Evolutionary conservation across 2,329 filamentous ascomycete species (phyloP).

Genomic region (Monosporascus sp.): DNA sequence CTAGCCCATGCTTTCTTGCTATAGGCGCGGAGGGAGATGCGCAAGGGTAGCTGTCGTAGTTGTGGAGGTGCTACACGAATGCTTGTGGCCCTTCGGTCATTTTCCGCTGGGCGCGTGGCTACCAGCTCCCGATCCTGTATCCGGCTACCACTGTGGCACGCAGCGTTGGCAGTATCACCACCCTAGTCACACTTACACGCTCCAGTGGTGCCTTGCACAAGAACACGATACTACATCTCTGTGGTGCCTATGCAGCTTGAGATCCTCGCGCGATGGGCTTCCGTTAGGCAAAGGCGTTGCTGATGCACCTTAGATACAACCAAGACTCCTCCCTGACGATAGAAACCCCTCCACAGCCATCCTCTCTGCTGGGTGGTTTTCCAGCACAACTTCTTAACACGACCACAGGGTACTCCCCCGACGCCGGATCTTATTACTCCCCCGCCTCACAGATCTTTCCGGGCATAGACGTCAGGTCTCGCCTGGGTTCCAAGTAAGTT

Average conservation of each 20-base stretch:
- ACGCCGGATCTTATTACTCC: slow-evolving; percentile 44
- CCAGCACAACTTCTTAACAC: slow-evolving; percentile 42
- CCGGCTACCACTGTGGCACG: slow-evolving; percentile 37
- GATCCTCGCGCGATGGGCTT: slow-evolving; percentile 19
- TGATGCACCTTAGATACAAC: slow-evolving; percentile 43
- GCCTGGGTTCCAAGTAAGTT: slow-evolving; percentile 51
- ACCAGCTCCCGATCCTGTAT: slow-evolving; percentile 34
- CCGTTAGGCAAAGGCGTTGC: slow-evolving; percentile 24
- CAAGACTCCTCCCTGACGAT: slow-evolving; percentile 50
- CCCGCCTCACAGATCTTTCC: slow-evolving; percentile 39
- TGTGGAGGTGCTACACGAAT: slow-evolving; percentile 30
- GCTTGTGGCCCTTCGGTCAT: slow-evolving; percentile 27
- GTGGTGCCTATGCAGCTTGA: slow-evolving; percentile 27
- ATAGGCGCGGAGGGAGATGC: slow-evolving; percentile 19
- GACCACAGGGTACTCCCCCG: slow-evolving; percentile 43
- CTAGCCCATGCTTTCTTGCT: slow-evolving; percentile 10
- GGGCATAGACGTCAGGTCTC: slow-evolving; percentile 47
- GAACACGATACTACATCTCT: slow-evolving; percentile 29
- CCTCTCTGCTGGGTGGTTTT: slow-evolving; percentile 47
- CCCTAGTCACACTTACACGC: slow-evolving; percentile 24
- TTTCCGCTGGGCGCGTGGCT: slow-evolving; percentile 31
- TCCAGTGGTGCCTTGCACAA: slow-evolving; percentile 27
- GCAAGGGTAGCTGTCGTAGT: slow-evolving; percentile 32
- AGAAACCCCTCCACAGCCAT: slow-evolving; percentile 45
- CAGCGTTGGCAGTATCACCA: slow-evolving; percentile 41